phyloP scores from a whole-genome alignment of 371 early-diverging fungal genomes.

The Apophysomyces ossiformis region DNA sequence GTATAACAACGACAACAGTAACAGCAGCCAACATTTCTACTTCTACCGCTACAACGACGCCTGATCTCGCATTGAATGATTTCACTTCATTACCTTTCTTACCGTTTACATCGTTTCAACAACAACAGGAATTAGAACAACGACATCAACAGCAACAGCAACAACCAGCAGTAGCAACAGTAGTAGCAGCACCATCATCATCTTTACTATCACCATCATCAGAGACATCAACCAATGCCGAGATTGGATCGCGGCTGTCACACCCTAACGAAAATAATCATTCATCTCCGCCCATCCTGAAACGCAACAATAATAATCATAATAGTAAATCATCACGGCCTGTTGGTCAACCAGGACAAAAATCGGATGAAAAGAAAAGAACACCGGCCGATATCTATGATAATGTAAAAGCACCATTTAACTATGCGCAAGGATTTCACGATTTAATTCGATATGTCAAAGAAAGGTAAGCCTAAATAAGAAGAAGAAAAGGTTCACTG shows the following conservation, averaged over 20 bases:
- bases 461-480: slow-evolving; percentile 62
- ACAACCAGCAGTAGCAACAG: background rate
- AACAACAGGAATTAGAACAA: no score
- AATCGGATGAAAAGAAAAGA: slow-evolving; percentile 32
- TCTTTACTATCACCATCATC: background rate
- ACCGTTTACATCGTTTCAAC: no score
- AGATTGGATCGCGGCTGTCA: background rate
- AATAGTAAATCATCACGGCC: slow-evolving; percentile 9
- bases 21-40: no score
- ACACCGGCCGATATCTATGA: slow-evolving; percentile 76
- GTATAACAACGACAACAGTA: no score
- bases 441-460: slow-evolving; percentile 79
- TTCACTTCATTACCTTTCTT: no score
- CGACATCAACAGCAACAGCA: no score
- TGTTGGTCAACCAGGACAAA: background rate
- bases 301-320: slow-evolving; percentile 9
- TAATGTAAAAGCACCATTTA: slow-evolving; percentile 75
- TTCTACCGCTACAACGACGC: no score
- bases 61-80: no score
- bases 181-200: slow-evolving; percentile 4
- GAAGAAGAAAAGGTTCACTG: background rate
- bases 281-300: slow-evolving; percentile 9
- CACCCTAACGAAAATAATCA: background rate
- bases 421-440: slow-evolving; percentile 90
- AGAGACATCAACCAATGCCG: background rate